Conservation (phyloP, 257 asterid species). For the Anisodus acutangulus region DNA sequence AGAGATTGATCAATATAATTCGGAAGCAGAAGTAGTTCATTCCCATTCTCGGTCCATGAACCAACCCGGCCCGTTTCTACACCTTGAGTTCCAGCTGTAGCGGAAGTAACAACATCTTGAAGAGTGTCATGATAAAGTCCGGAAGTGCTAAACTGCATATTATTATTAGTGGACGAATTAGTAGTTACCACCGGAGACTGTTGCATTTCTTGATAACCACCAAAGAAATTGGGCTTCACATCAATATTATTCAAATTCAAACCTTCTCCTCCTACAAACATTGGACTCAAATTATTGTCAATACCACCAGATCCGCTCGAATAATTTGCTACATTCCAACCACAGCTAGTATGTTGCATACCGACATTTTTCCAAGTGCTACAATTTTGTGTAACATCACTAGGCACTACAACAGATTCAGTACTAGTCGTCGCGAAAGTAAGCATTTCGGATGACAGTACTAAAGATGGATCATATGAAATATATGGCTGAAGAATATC, state of each 20-base stretch:
- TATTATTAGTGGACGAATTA: conserved; percentile 33
- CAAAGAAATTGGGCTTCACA: conserved; percentile 40
- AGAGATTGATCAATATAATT: conserved; percentile 40
- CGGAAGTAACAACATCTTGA: conserved; percentile 51
- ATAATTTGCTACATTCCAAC: conserved; percentile 34
- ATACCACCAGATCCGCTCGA: conserved; percentile 33
- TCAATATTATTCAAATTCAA: conserved; percentile 37
- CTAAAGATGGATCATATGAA: conserved; percentile 41
- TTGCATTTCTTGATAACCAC: conserved; percentile 38
- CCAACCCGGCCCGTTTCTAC: conserved; percentile 31
- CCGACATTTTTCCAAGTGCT: conserved; percentile 37
- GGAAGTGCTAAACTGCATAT: conserved; percentile 24
- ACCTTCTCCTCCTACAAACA: conserved; percentile 43
- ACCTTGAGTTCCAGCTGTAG: conserved; percentile 37
- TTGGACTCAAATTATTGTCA: conserved; percentile 33
- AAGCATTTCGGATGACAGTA: conserved; percentile 45
- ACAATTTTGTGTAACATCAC: conserved; percentile 36
- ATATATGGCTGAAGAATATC: conserved; percentile 37
- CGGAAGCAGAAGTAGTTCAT: conserved; percentile 43
- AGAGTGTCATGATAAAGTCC: conserved; percentile 41
- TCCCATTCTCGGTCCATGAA: conserved; percentile 41
- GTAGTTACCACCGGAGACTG: conserved; percentile 26
- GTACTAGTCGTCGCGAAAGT: conserved; percentile 33
- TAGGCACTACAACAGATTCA: conserved; percentile 30
- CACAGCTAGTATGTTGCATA: conserved; percentile 31